phyloP scores from a whole-genome alignment of 2,329 filamentous ascomycete genomes.

The Tolypocladium tundrense region DNA sequence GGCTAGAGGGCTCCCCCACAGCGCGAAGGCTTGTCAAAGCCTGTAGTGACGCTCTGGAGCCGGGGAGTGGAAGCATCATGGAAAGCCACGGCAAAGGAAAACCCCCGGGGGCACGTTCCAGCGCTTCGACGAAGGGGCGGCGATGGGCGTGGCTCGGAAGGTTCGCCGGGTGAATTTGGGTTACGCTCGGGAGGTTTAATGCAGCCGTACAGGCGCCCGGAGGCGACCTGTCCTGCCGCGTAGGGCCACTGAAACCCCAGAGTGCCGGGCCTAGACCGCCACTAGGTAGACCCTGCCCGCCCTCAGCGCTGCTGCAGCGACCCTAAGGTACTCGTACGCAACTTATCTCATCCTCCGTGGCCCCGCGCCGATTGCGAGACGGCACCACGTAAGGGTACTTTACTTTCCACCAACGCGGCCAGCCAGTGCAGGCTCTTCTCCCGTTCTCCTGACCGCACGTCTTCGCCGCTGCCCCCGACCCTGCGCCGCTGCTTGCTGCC shows the following conservation, averaged over 20 bases:
- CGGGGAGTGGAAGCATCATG: background rate
- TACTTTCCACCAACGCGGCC: background rate
- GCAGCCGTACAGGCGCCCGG: background rate
- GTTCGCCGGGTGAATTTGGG: background rate
- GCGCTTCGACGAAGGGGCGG: background rate
- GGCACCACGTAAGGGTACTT: background rate
- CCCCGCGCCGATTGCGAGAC: background rate
- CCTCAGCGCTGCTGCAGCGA: background rate
- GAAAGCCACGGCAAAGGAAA: background rate
- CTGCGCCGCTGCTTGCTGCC: background rate
- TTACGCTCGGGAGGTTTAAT: background rate
- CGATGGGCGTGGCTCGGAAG: background rate
- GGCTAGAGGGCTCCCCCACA: conserved; percentile 1
- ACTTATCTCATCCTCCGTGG: background rate
- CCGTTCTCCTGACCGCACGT: background rate
- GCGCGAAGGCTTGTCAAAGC: background rate
- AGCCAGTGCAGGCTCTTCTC: background rate
- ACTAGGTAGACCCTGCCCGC: background rate
- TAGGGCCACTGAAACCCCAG: background rate
- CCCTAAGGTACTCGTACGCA: background rate
- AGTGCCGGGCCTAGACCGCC: background rate
- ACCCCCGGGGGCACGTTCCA: background rate
- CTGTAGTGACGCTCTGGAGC: conserved; percentile 5
- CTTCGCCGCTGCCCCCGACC: background rate
- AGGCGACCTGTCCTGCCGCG: background rate